phyloP scores from a whole-genome alignment of 1,284 basidiomycete species.

The Cryptococcus neoformans region DNA sequence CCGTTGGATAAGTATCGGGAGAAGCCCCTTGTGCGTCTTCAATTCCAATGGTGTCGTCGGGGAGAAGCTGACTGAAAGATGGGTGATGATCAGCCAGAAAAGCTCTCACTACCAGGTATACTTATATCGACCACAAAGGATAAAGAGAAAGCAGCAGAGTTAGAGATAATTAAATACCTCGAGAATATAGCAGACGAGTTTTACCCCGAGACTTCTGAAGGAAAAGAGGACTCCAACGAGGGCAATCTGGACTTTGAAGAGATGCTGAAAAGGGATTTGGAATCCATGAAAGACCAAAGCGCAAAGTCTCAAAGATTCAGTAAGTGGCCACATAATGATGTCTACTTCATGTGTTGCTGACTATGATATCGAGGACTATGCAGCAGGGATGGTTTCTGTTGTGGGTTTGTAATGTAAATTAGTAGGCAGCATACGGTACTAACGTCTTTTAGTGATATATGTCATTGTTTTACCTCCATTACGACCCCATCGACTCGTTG shows the following conservation, averaged over 20 bases:
- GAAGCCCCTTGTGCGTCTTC: conserved; percentile 19
- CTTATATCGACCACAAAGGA: conserved; percentile 33
- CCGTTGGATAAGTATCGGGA: conserved; percentile 27
- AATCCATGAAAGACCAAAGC: conserved; percentile 19
- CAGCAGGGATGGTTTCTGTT: not conserved
- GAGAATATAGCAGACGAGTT: conserved; percentile 42
- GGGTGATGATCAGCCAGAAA: conserved; percentile 24
- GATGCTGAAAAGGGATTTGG: conserved; percentile 39
- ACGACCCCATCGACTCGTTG: conserved; percentile 30
- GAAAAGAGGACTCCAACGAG: conserved; percentile 17
- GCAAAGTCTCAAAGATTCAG: conserved; percentile 37
- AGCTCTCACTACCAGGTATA: conserved; percentile 34
- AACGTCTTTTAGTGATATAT: conserved; percentile 28
- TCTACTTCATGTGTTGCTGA: no score
- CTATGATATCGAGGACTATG: not conserved
- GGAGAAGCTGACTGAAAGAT: no score
- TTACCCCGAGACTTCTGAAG: conserved; percentile 31
- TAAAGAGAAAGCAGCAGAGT: conserved; percentile 40
- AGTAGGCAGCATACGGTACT: no score
- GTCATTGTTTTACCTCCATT: conserved; percentile 33
- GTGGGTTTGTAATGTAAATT: not conserved
- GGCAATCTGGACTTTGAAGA: conserved; percentile 36
- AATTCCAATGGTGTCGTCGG: not conserved
- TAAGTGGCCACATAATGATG: conserved; percentile 4
- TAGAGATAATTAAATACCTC: conserved; percentile 39